Evolutionary conservation across 2,329 filamentous ascomycete genomes (phyloP).

Genomic region (Pseudopyrenochaeta lycopersici): DNA sequence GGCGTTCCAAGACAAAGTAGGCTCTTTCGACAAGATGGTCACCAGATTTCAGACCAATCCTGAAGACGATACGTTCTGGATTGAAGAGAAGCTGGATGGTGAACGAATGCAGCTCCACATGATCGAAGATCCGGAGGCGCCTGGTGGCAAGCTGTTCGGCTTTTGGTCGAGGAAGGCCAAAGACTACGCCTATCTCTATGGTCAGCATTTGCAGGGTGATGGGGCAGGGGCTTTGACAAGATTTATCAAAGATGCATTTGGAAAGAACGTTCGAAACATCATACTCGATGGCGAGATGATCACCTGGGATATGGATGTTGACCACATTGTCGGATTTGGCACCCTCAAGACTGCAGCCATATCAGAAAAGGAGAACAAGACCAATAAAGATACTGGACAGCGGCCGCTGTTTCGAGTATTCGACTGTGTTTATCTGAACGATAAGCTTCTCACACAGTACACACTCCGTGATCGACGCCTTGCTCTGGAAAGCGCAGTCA

Average conservation of each 20-base stretch:
- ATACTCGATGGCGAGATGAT: conserved; percentile 99
- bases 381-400: conserved; percentile 63
- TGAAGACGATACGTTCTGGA: conserved; percentile 85
- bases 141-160: conserved; percentile 76
- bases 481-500: conserved; percentile 77
- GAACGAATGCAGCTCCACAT: conserved; percentile 98
- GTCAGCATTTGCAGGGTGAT: conserved; percentile 73
- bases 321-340: conserved; percentile 88
- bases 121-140: conserved; percentile 71
- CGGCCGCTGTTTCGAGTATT: conserved; percentile 87
- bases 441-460: conserved; percentile 79
- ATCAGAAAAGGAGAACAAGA: conserved; percentile 78
- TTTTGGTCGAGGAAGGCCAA: conserved; percentile 98
- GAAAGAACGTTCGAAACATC: conserved; percentile 78
- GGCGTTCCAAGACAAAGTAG: conserved; percentile 80
- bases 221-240: conserved; percentile 80
- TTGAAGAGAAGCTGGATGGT: conserved; percentile 96
- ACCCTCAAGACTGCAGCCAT: conserved; percentile 92
- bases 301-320: conserved; percentile 88
- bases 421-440: conserved; percentile 90
- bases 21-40: conserved; percentile 80
- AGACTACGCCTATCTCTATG: conserved; percentile 95
- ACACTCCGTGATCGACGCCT: conserved; percentile 81
- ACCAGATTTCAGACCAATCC: conserved; percentile 70
- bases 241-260: conserved; percentile 80